phyloP scores from a whole-genome alignment of 1,284 basidiomycete species.

The Melampsora larici-populina region DNA sequence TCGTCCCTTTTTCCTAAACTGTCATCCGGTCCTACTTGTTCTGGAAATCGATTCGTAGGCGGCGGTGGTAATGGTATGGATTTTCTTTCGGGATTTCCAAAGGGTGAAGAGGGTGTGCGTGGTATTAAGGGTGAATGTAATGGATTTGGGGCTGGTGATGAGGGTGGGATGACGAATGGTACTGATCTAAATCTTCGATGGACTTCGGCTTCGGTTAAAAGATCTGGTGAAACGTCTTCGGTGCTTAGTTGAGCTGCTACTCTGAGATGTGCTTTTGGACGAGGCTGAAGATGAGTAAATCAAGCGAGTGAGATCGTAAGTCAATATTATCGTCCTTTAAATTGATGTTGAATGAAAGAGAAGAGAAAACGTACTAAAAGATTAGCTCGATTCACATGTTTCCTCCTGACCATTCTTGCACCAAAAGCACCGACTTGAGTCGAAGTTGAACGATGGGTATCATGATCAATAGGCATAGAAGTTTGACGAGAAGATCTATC shows the following conservation, averaged over 20 bases:
- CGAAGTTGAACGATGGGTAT: too few species aligned
- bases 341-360: neutral
- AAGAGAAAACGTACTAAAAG: conserved; percentile 6
- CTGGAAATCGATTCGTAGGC: conserved; percentile 26
- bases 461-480: too few species aligned
- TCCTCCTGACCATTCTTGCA: conserved; percentile 15
- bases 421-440: neutral
- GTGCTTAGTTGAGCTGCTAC: conserved; percentile 31
- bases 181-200: conserved; percentile 24
- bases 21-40: conserved; percentile 21
- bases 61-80: neutral
- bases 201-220: conserved; percentile 34
- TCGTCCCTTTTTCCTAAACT: neutral
- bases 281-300: conserved; percentile 4
- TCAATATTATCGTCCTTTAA: neutral
- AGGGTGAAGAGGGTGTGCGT: conserved; percentile 26
- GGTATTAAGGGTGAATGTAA: conserved; percentile 14
- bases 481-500: too few species aligned
- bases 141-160: conserved; percentile 13
- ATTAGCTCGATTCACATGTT: conserved; percentile 29
- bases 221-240: conserved; percentile 28
- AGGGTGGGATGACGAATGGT: conserved; percentile 18
- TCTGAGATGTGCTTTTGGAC: conserved; percentile 31
- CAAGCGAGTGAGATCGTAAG: neutral
- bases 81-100: neutral